phyloP scores from a whole-genome alignment of 495 filamentous ascomycete genomes.

The Penicillium soppii region DNA sequence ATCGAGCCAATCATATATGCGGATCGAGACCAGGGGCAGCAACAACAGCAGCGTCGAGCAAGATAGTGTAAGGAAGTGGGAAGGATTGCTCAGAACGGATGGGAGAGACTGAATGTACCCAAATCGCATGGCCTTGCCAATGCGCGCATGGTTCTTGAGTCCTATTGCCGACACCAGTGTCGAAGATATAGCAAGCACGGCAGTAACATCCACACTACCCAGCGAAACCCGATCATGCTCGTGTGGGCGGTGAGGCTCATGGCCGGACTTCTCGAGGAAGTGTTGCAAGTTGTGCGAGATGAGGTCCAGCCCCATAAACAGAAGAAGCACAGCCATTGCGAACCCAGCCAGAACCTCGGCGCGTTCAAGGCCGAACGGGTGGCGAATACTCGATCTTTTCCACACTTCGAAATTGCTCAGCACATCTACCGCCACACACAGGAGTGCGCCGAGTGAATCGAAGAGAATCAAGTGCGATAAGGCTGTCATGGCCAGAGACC shows the following conservation, averaged over 20 bases:
- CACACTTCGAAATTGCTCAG: slow-evolving; percentile 96
- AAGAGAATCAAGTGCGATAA: slow-evolving; percentile 92
- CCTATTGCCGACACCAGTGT: slow-evolving; percentile 84
- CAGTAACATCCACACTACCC: slow-evolving; percentile 77
- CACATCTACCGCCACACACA: slow-evolving; percentile 93
- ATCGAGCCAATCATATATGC: slow-evolving; percentile 77
- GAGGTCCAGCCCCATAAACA: slow-evolving; percentile 95
- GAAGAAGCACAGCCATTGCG: slow-evolving; percentile 88
- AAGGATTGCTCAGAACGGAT: slow-evolving; percentile 81
- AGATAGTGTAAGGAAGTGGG: slow-evolving; percentile 87
- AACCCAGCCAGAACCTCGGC: slow-evolving; percentile 96
- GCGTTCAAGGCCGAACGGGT: slow-evolving; percentile 90
- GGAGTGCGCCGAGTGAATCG: slow-evolving; percentile 84
- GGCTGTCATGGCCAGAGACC: slow-evolving; percentile 89
- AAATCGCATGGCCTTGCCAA: slow-evolving; percentile 79
- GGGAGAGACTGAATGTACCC: slow-evolving; percentile 80
- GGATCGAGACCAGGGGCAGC: slow-evolving; percentile 76
- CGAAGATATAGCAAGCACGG: slow-evolving; percentile 80
- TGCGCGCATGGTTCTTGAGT: slow-evolving; percentile 89
- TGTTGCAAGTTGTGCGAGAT: slow-evolving; percentile 92
- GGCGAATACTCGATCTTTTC: slow-evolving; percentile 86
- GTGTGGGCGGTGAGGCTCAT: slow-evolving; percentile 70
- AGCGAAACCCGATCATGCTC: slow-evolving; percentile 66
- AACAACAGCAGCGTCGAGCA: slow-evolving; percentile 79
- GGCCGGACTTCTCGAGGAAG: slow-evolving; percentile 64